Conservation (phyloP, 2,329 filamentous ascomycete species). For the Raffaelea albimanens region DNA sequence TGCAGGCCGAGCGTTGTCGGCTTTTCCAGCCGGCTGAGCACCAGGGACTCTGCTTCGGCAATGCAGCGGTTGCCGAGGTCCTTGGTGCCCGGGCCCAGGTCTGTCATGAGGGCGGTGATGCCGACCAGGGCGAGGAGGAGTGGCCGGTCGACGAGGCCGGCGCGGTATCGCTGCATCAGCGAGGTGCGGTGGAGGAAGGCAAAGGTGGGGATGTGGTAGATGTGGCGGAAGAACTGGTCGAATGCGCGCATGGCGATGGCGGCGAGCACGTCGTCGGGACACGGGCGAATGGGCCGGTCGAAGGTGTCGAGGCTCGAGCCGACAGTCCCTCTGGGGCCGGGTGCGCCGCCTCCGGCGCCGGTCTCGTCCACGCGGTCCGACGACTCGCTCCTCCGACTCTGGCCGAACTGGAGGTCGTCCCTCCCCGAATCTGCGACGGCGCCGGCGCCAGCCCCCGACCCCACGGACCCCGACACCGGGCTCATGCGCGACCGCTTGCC, state of each 20-base stretch:
- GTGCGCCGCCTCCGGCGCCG: constrained; percentile 2
- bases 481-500: constrained; percentile 28
- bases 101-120: constrained; percentile 46
- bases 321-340: too few relatives aligned
- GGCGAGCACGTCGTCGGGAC: constrained; percentile 33
- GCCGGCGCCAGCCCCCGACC: too few relatives aligned
- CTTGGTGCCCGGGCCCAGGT: constrained; percentile 39
- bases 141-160: constrained; percentile 44
- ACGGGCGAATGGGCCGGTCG: neutral
- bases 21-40: constrained; percentile 42
- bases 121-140: constrained; percentile 45
- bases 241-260: constrained; percentile 42
- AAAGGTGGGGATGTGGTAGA: constrained; percentile 50
- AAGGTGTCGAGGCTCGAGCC: too few relatives aligned
- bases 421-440: neutral
- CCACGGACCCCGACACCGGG: constrained; percentile 6
- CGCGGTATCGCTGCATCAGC: constrained; percentile 49
- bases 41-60: constrained; percentile 42
- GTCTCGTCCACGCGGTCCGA: constrained; percentile 10
- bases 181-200: constrained; percentile 50
- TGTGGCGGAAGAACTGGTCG: constrained; percentile 47
- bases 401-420: constrained; percentile 17
- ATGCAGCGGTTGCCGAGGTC: constrained; percentile 46
- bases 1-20: constrained; percentile 48
- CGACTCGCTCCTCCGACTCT: constrained; percentile 18